A percentile compares a stretch with the other conserved stretches of the same genome.
Conservation (phyloP, 2,329 filamentous ascomycete genomes). For the Akanthomyces lecanii region DNA sequence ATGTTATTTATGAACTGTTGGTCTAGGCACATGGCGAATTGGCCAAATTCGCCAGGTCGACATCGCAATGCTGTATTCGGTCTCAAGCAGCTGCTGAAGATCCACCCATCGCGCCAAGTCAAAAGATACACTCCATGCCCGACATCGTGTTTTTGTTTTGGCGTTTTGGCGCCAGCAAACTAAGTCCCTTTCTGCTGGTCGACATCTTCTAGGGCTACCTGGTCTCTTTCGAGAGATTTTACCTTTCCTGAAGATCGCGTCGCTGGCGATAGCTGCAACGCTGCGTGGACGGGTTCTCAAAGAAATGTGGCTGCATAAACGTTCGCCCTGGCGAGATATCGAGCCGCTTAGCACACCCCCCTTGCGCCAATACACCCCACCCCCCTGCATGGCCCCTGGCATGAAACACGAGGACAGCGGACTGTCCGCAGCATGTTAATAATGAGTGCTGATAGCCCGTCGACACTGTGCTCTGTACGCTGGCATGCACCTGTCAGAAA, state of each 20-base stretch:
- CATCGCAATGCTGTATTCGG: neutral
- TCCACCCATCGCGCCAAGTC: neutral
- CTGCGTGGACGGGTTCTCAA: neutral
- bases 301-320: neutral
- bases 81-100: neutral
- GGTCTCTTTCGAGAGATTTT: too few relatives aligned
- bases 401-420: conserved; percentile 11
- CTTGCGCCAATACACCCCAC: neutral
- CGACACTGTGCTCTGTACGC: neutral
- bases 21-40: neutral
- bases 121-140: neutral
- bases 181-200: too few relatives aligned
- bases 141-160: too few relatives aligned
- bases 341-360: neutral
- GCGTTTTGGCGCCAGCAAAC: too few relatives aligned
- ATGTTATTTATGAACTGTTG: neutral
- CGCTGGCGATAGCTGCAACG: neutral
- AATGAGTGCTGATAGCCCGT: neutral
- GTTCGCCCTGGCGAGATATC: neutral
- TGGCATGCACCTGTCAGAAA: neutral
- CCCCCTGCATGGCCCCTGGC: neutral
- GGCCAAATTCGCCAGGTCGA: neutral
- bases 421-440: neutral
- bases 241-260: neutral
- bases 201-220: too few relatives aligned